These are phyloP conservation scores for Asterochloris erici DNA, from an alignment of 139 green algal species.

Conservation along the genomic window DNA sequence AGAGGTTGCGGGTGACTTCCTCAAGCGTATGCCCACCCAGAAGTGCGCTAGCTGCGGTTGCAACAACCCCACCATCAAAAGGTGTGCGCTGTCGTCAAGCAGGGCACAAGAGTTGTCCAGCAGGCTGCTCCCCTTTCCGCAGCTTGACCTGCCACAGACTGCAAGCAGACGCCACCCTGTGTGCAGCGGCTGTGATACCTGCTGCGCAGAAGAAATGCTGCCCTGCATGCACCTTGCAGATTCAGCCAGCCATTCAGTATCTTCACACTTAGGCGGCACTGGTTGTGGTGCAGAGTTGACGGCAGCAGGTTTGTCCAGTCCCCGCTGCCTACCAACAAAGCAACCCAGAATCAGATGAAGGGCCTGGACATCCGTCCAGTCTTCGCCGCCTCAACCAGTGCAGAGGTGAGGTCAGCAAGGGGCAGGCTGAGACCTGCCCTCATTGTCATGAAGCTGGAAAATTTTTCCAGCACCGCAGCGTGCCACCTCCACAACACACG, in stretches of 20 bases:
- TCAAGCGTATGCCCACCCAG: constrained; percentile 47
- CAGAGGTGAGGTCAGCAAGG: background rate
- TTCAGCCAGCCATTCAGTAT: too few species aligned
- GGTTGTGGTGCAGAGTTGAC: constrained; percentile 43
- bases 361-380: constrained; percentile 37
- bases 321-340: constrained; percentile 47
- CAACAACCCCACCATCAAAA: constrained; percentile 46
- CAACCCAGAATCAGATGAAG: constrained; percentile 38
- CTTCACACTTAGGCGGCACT: background rate
- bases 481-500: too few species aligned
- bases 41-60: constrained; percentile 85
- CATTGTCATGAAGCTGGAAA: too few species aligned
- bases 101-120: too few species aligned
- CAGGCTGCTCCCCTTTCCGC: too few species aligned
- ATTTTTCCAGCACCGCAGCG: too few species aligned
- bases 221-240: too few species aligned
- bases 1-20: constrained; percentile 68
- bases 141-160: too few species aligned
- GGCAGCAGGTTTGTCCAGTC: constrained; percentile 61
- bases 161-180: too few species aligned
- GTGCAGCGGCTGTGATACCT: too few species aligned
- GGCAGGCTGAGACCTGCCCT: too few species aligned
- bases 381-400: constrained; percentile 7
- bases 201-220: too few species aligned
- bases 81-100: constrained; percentile 1